Percentiles rank a stretch among this genome's conserved stretches.
Evolutionary conservation across 2,329 filamentous ascomycete genomes (phyloP).

Genomic region (Pyrenophora seminiperda): DNA sequence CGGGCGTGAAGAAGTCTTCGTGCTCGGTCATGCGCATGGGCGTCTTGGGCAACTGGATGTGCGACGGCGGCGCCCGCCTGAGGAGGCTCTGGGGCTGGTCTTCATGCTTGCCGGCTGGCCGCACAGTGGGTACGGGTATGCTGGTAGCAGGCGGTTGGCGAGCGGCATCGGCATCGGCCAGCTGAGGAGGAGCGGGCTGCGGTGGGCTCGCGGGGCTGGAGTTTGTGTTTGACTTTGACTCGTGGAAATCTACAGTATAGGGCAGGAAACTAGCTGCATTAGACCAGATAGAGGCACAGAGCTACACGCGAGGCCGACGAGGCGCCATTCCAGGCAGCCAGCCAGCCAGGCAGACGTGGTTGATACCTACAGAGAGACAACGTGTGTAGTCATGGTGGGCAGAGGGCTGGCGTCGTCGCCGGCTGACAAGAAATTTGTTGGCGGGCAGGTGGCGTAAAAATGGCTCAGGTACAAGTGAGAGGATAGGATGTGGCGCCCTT

Average conservation of each 20-base stretch:
- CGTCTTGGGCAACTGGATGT: conserved; percentile 47
- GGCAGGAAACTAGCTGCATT: conserved; percentile 75
- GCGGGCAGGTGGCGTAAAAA: conserved; percentile 7
- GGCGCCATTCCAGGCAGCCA: not conserved
- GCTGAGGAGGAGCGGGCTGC: conserved; percentile 27
- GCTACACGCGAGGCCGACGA: not conserved
- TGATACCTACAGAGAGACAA: conserved; percentile 62
- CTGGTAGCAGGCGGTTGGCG: conserved; percentile 54
- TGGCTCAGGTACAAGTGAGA: conserved; percentile 5
- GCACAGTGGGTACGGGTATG: conserved; percentile 7
- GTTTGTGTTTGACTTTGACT: conserved; percentile 41
- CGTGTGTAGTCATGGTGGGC: conserved; percentile 61
- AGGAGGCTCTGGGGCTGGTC: conserved; percentile 49
- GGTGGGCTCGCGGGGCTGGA: conserved; percentile 47
- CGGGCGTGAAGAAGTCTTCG: conserved; percentile 55
- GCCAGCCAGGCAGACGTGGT: not conserved
- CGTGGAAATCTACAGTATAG: conserved; percentile 84
- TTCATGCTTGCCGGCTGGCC: conserved; percentile 24
- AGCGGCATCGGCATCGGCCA: conserved; percentile 54
- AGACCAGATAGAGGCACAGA: conserved; percentile 8
- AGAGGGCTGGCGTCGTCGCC: conserved; percentile 10
- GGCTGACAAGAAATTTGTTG: conserved; percentile 7
- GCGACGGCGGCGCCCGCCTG: conserved; percentile 34
- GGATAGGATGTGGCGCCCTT: not conserved
- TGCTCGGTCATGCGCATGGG: conserved; percentile 47